Conservation (phyloP, 106 monocot species). For the Alisma plantagoaquatica region DNA sequence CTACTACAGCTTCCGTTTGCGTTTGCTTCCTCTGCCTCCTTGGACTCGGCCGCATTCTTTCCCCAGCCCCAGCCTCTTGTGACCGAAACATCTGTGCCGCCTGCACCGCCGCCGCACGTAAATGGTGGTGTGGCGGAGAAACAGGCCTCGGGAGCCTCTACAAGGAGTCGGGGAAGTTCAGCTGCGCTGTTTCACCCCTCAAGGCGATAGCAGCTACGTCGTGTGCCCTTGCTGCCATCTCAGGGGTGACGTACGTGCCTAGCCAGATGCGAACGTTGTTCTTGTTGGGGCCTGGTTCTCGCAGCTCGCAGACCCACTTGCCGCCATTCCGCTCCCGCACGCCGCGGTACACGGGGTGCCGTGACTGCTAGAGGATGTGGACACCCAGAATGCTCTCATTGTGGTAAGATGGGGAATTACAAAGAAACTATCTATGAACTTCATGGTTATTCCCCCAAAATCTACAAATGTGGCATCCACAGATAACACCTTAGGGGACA, state of each 20-base stretch:
- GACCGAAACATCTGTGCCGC: slow-evolving; percentile 17
- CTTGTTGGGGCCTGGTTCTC: slow-evolving; percentile 26
- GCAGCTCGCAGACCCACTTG: slow-evolving; percentile 63
- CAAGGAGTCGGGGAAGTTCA: slow-evolving; percentile 50
- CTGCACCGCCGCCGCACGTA: slow-evolving; percentile 26
- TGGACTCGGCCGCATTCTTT: no score
- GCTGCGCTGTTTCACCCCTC: slow-evolving; percentile 20
- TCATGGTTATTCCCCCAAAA: no score
- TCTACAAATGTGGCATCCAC: no score
- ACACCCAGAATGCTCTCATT: no score
- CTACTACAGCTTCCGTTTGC: no score
- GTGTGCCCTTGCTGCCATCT: slow-evolving; percentile 42
- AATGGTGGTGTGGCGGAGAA: slow-evolving; percentile 12
- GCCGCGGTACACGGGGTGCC: slow-evolving; percentile 33
- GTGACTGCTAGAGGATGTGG: slow-evolving; percentile 33
- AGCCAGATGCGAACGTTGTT: slow-evolving; percentile 54
- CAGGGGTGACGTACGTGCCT: slow-evolving; percentile 38
- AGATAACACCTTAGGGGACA: no score
- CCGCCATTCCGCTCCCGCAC: slow-evolving; percentile 27
- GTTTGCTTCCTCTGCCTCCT: neutral
- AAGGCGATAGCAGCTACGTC: slow-evolving; percentile 55
- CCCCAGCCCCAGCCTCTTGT: neutral
- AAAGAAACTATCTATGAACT: no score
- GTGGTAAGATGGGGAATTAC: no score
- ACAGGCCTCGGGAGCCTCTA: slow-evolving; percentile 16